phyloP scores from a whole-genome alignment of 352 stramenopile genomes.

The Phytophthora sp. region DNA sequence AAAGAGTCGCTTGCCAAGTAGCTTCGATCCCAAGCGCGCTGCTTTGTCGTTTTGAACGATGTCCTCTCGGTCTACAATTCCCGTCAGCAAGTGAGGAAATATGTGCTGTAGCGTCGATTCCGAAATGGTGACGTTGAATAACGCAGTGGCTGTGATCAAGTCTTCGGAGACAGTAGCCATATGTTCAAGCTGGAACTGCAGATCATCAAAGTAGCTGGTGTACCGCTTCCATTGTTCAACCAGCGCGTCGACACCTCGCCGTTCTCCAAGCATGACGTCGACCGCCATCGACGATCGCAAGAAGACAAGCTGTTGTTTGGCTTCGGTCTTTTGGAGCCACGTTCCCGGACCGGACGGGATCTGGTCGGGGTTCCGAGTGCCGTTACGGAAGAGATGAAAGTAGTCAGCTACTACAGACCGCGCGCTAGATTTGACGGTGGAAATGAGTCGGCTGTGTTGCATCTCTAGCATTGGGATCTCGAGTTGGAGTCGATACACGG shows the following conservation, averaged over 20 bases:
- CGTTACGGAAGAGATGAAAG: conserved; percentile 34
- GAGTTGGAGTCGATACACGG: conserved; percentile 24
- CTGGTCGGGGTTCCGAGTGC: background rate
- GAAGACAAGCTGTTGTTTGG: conserved; percentile 35
- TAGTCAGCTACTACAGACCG: conserved; percentile 27
- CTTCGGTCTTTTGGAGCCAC: conserved; percentile 32
- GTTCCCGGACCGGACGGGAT: conserved; percentile 5
- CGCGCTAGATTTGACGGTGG: conserved; percentile 5
- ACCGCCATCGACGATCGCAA: conserved; percentile 26
- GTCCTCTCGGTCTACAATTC: background rate
- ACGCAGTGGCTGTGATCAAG: conserved; percentile 10
- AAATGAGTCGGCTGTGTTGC: conserved; percentile 19
- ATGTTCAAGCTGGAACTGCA: conserved; percentile 37
- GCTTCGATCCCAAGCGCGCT: conserved; percentile 4
- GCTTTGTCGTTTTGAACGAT: no score
- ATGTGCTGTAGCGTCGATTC: conserved; percentile 20
- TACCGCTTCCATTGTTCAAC: conserved; percentile 37
- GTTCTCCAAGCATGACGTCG: conserved; percentile 28
- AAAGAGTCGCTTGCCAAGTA: conserved; percentile 20
- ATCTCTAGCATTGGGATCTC: conserved; percentile 34
- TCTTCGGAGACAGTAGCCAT: conserved; percentile 23
- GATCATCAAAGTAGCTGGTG: conserved; percentile 34
- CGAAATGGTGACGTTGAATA: conserved; percentile 21
- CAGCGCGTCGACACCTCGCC: conserved; percentile 14
- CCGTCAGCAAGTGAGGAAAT: conserved; percentile 9